These are phyloP conservation scores for Mycena capillaripes DNA, from an alignment of 768 basidiomycete species.

Conservation along the genomic window DNA sequence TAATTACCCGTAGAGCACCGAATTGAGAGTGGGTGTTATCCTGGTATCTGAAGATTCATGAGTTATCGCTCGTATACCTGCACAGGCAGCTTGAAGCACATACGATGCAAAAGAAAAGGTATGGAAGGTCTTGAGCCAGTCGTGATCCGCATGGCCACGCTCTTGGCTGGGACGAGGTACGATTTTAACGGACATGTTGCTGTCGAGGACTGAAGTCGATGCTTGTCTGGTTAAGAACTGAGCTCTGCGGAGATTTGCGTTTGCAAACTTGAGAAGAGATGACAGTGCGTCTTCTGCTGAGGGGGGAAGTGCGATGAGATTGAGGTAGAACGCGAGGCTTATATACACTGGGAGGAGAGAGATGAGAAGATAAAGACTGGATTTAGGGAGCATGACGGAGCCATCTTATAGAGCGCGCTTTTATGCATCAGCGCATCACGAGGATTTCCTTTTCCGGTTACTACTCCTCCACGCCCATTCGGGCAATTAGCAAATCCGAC, in stretches of 20 bases:
- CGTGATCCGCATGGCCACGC: conserved; percentile 83
- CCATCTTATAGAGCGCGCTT: conserved; percentile 14
- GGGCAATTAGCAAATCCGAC: not conserved
- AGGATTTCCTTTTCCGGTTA: conserved; percentile 31
- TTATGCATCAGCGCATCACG: conserved; percentile 27
- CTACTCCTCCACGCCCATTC: conserved; percentile 28
- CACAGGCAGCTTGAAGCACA: conserved; percentile 43
- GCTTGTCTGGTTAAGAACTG: conserved; percentile 45
- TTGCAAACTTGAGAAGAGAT: conserved; percentile 54
- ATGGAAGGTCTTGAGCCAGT: conserved; percentile 91
- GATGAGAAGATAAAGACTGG: conserved; percentile 51
- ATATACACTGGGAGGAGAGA: conserved; percentile 57
- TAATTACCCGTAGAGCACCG: conserved; percentile 88
- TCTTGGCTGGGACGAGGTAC: conserved; percentile 70
- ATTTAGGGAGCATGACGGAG: conserved; percentile 55
- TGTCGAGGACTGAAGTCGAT: conserved; percentile 34
- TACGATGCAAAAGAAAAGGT: conserved; percentile 84
- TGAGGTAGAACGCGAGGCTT: conserved; percentile 53
- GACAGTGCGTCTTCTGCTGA: conserved; percentile 50
- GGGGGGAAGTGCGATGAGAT: conserved; percentile 45
- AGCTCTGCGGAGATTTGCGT: conserved; percentile 35
- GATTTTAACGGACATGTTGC: conserved; percentile 49
- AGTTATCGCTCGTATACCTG: conserved; percentile 24
- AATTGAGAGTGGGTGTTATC: conserved; percentile 49
- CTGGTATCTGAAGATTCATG: conserved; percentile 16